Base-by-base conservation (phyloP, 73 alveolate species). In the Effrenium voratum region DNA sequence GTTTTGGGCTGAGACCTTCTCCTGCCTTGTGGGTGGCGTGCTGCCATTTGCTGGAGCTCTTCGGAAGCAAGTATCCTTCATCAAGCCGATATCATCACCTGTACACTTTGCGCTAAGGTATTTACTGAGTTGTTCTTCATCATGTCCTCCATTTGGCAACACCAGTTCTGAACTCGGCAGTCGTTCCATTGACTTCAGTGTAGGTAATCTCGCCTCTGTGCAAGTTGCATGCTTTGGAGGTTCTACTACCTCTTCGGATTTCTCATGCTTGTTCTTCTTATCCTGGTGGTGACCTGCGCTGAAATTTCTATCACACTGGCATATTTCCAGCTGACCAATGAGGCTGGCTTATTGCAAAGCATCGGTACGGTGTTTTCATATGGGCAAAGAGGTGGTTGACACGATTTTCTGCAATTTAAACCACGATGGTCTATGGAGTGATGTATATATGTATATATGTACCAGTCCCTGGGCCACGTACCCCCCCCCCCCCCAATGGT, bases 1-100 rank as follows among this genome's bases (percentile, higher is more conserved):
- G 32, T 55, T 19, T 28, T 55, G 68, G 68, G 32, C 77, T n/a
- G 19, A 72, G 91, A 55, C 66, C 44, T 91, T 91, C 98, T 66
- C 93, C 73, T 93, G 93, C 85, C 85, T 93, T 84, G 91, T 93
- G 72, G 98, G 98, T 47, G 98, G 98, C 43, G 93, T 93, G 73
- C 93, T 93, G 52, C 98, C 98, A 30, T 90, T 90, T 34, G 97
- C 97, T 66, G 97, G 97, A 45, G 97, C 26, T 24, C 59, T 87
- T 10, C 26, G 72, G 46, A 41, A 5, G 73, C 73, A 81, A 63
- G 2, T 45, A 46, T 45, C 22, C 6, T 55, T 57, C 16, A 32
- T 30, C 47, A 46, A 26, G 77, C 55, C 15, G 36, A 46, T 80
- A 3, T 1, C 22, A 2, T 13, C 26, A 70, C 26, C 81, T 32